Evolutionary conservation across 2,329 filamentous ascomycete species (phyloP), one percentile per base, ranked within the genome.

Genomic region (Hymenoscyphus fraxineus): DNA sequence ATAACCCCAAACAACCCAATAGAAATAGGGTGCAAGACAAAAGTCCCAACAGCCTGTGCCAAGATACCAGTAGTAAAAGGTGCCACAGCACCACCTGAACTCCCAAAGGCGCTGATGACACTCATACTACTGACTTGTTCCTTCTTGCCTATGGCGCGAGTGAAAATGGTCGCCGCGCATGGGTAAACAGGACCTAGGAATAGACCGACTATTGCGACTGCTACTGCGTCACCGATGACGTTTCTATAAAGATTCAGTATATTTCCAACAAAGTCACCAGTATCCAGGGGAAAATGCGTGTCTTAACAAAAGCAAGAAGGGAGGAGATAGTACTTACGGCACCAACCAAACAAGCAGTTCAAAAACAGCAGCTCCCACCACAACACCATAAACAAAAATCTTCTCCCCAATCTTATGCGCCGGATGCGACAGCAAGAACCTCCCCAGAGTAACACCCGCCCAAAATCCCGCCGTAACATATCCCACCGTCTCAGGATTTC

Each of bases 151-250:
- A 92, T 81, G 41, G 83, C 77, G 47, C 84, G 80, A 62, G 87
- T 82, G 69, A 91, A 88, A 6, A 91, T 80, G 0, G 84, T 83
- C 3, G 85, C 82, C 0, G 88, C 85, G 73, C 89, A 93, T 0
- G 92, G 91, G 72, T 93, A 96, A 4, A 96, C 82, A 0, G 92
- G 91, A 0, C 92, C 92, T 0, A 96, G 80, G 38, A 95, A 76
- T 7, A 95, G 77, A 13, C 92, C 92, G 19, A 95, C 82, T 31
- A 95, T 78, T 76, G 85, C 79, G 3, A 91, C 83, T 2, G 86
- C 83, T 1, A 90, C 87, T 19, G 88, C 86, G 68, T 90, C 83
- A 15, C 87, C 87, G 39, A 91, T 79, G n/a, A 93, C 79, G 73
- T 92, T 91, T 0, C 44, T 51, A 27, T 51, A 9, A 7, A 13